These are phyloP conservation scores for Apophysomyces ossiformis DNA, from an alignment of 371 early-diverging fungal species.

Conservation along the genomic window DNA sequence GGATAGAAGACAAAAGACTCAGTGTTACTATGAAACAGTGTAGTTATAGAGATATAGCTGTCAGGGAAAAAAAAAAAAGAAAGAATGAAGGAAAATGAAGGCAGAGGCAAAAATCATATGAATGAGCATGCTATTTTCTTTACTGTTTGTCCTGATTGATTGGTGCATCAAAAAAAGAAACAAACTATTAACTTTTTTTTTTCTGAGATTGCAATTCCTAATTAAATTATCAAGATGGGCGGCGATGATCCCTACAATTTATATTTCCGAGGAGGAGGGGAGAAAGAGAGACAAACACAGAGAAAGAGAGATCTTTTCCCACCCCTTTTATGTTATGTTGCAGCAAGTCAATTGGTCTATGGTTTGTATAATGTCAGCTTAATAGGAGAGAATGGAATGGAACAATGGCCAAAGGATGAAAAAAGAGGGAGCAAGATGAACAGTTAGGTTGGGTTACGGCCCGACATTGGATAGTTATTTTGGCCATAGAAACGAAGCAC, in stretches of 20 bases:
- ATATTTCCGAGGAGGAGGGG: neutral
- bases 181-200: too few species aligned
- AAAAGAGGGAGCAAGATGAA: conserved; percentile 1
- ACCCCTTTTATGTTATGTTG: neutral
- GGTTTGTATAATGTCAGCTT: neutral
- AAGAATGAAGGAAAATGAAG: too few species aligned
- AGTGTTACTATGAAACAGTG: neutral
- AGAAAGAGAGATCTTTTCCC: neutral
- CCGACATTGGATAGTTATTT: neutral
- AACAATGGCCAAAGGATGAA: neutral
- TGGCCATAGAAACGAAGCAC: conserved; percentile 8
- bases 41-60: too few species aligned
- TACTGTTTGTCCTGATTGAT: too few species aligned
- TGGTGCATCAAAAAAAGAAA: too few species aligned
- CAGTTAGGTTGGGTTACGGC: neutral
- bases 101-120: too few species aligned
- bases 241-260: conserved; percentile 4
- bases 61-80: too few species aligned
- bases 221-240: too few species aligned
- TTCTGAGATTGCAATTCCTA: too few species aligned
- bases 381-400: neutral
- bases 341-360: too few species aligned
- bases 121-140: too few species aligned
- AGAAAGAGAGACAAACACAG: neutral
- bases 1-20: neutral